Evolutionary conservation across 768 basidiomycete species (phyloP), one percentile per base, ranked within the genome.

Genomic region (Kondoa malvinella): DNA sequence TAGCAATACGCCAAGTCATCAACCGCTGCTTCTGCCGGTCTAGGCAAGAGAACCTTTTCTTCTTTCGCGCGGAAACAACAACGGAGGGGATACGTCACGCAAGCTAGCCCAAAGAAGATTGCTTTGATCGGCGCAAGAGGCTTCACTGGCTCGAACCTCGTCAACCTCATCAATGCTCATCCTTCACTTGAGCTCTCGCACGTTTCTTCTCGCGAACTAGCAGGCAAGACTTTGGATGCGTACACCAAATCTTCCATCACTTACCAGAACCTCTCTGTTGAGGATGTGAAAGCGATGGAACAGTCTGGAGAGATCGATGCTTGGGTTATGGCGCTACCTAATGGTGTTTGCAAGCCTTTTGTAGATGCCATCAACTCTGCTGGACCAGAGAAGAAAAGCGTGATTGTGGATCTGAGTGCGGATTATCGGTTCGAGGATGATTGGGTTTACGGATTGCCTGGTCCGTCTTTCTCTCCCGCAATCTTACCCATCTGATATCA

Each of bases 311-410:
- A 87, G 74, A 90, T 99, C 21, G 94, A 99, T 75, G 94, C 91
- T 8, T 99, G 95, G 94, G 84, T 97, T 65, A 92, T 96, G 88
- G 95, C 95, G 1, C 82, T 99, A 61, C 95, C 95, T n/a, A 99
- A 97, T 72, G 95, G 95, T 25, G 83, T 90, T 27, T 87, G 88
- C 80, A 92, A 92, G 78, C 92, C 92, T 0, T 99, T 94, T 76
- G 91, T 99, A 34, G 91, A 92, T 74, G 94, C 94, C 17, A 79
- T 99, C 61, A 91, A 95, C 74, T 16, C 32, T 4, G 71, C 66
- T 17, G 82, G 83, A 40, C 80, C 86, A 16, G 78, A 79, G 70
- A 78, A 78, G 34, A 80, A 81, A 57, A 88, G 91, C 72, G 89
- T 94, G 25, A 79, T 97, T 40, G 86, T 97, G 40, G 95, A 99